Conservation (phyloP, 2,329 filamentous ascomycete species). For the Fusarium coffeatum region DNA sequence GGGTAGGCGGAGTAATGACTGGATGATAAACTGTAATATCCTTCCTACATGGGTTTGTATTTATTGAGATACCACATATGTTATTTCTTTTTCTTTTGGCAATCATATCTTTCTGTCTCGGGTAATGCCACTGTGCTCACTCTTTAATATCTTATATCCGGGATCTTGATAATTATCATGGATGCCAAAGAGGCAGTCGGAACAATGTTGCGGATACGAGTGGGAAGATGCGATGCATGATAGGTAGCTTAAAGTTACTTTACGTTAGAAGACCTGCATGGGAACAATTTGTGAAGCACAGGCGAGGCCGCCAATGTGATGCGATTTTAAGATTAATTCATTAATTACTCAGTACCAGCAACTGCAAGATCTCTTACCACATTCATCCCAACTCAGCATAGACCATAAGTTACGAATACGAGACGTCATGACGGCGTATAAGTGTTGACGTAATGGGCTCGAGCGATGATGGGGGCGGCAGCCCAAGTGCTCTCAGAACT, state of each 20-base stretch:
- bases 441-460: constrained; percentile 39
- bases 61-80: constrained; percentile 40
- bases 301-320: constrained; percentile 11
- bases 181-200: background rate
- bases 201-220: constrained; percentile 18
- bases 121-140: background rate
- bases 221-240: background rate
- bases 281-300: background rate
- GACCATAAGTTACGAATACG: constrained; percentile 11
- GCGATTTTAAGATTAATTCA: constrained; percentile 26
- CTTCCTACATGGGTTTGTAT: constrained; percentile 6
- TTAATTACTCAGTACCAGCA: background rate
- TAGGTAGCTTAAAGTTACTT: background rate
- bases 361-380: background rate
- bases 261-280: background rate
- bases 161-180: background rate
- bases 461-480: constrained; percentile 20
- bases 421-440: constrained; percentile 11
- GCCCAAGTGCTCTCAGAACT: background rate
- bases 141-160: background rate
- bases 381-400: background rate
- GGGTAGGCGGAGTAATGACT: background rate
- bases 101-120: background rate
- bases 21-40: constrained; percentile 23
- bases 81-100: constrained; percentile 24